Conservation (phyloP, 1,284 basidiomycete genomes). For the Fomitopsis schrenkii region DNA sequence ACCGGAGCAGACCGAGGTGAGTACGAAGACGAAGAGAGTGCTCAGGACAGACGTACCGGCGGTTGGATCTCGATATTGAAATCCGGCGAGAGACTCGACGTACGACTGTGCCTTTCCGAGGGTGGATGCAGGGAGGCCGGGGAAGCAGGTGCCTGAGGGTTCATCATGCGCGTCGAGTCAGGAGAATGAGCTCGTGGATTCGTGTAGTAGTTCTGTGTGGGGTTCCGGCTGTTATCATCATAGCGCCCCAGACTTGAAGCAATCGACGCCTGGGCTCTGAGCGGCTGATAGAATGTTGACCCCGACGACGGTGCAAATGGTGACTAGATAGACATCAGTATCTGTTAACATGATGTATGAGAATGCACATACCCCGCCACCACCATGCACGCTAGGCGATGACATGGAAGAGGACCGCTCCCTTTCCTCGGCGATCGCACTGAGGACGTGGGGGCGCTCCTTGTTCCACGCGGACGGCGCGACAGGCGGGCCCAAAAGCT, state of each 20-base stretch:
- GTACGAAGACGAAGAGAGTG: not conserved
- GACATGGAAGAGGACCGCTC: conserved; percentile 24
- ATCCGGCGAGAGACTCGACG: conserved; percentile 9
- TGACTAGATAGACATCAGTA: conserved; percentile 6
- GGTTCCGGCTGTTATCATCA: not conserved
- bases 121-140: conserved; percentile 5
- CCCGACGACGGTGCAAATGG: conserved; percentile 5
- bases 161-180: conserved; percentile 1
- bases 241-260: not conserved
- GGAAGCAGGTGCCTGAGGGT: not conserved
- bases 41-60: conserved; percentile 16
- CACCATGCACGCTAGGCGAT: conserved; percentile 13
- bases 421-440: conserved; percentile 27
- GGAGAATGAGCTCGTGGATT: conserved; percentile 3
- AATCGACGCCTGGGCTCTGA: not conserved
- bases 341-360: not conserved
- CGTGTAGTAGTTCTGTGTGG: not conserved
- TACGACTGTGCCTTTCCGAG: conserved; percentile 11
- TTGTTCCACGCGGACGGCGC: conserved; percentile 12
- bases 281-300: not conserved
- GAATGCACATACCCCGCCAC: not conserved
- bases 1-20: not conserved
- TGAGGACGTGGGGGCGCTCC: conserved; percentile 20
- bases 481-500: conserved; percentile 38
- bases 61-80: conserved; percentile 21